Conservation (phyloP, 768 basidiomycete species). For the Suillus hirtellus region DNA sequence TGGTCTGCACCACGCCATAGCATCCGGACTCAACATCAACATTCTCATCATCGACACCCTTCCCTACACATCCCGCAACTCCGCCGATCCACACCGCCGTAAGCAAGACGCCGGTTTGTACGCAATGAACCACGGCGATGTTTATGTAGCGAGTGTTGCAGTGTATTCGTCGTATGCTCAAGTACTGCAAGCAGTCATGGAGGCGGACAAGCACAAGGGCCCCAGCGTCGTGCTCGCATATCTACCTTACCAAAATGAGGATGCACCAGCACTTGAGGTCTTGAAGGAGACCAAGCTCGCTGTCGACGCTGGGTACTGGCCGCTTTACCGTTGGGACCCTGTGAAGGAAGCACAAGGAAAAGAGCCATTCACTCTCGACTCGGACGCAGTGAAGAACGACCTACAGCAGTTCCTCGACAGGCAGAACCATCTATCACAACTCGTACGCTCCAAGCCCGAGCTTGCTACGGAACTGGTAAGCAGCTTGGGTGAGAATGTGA, state of each 20-base stretch:
- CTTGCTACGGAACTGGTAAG: conserved; percentile 81
- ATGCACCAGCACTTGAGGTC: conserved; percentile 79
- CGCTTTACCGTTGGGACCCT: conserved; percentile 97
- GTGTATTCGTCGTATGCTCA: conserved; percentile 96
- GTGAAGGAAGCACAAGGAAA: conserved; percentile 69
- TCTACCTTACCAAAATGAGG: conserved; percentile 83
- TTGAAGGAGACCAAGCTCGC: conserved; percentile 97
- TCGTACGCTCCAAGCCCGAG: conserved; percentile 77
- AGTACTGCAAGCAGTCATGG: conserved; percentile 85
- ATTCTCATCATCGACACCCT: conserved; percentile 92
- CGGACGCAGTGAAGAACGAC: conserved; percentile 91
- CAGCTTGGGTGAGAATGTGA: conserved; percentile 81
- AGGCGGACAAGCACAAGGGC: conserved; percentile 88
- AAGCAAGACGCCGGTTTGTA: conserved; percentile 98
- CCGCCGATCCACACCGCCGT: conserved; percentile 67
- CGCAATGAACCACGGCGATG: conserved; percentile 97
- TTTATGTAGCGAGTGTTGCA: conserved; percentile 93
- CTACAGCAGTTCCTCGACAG: conserved; percentile 92
- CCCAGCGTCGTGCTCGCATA: conserved; percentile 94
- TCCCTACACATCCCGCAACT: conserved; percentile 80
- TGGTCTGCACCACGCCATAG: conserved; percentile 91
- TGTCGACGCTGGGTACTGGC: conserved; percentile 97
- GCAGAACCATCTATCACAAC: conserved; percentile 95
- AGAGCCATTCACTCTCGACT: conserved; percentile 92
- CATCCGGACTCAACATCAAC: conserved; percentile 90